Conservation (phyloP, 75 land plant species). For the Cupressus sempervirens region DNA sequence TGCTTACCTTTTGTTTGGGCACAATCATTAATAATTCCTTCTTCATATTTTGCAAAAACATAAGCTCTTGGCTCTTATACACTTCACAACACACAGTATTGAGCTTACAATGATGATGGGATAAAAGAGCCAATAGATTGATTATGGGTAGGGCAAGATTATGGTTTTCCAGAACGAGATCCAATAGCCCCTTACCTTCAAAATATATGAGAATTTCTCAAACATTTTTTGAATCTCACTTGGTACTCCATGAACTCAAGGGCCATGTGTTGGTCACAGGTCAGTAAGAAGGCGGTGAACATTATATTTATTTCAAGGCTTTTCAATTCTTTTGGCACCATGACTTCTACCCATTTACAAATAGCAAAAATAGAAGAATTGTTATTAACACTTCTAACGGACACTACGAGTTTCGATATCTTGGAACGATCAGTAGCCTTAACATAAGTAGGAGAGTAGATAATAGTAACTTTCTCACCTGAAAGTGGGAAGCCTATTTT, state of each 20-base stretch:
- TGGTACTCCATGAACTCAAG: neutral
- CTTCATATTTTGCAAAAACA: neutral
- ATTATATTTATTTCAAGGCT: neutral
- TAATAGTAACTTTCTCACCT: neutral
- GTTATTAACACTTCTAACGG: neutral
- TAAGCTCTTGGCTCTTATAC: neutral
- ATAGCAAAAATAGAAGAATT: neutral
- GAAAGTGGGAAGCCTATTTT: neutral
- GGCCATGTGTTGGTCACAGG: neutral
- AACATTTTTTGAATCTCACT: neutral
- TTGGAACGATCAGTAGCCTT: neutral
- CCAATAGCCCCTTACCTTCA: too few species aligned
- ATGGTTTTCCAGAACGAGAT: too few species aligned
- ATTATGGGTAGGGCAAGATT: neutral
- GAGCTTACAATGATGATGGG: neutral
- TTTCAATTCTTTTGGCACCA: neutral
- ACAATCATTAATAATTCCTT: neutral
- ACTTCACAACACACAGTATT: neutral
- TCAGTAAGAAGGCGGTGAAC: neutral
- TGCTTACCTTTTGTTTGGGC: neutral
- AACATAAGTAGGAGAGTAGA: neutral
- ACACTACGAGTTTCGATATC: neutral
- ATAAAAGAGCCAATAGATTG: neutral
- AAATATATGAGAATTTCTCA: neutral
- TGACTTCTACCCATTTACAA: neutral